phyloP scores from a whole-genome alignment of 164 flowering plant species.

The Vitis vinifera region ASM3070453v1 NC_081805.1:8384501-8385000 shows the following conservation, averaged over 20 bases:
- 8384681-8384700: too few relatives aligned
- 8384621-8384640: neutral
- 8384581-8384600: neutral
- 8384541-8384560: neutral
- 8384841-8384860: constrained; percentile 83
- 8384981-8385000: neutral
- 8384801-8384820: constrained; percentile 62
- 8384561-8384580: too few relatives aligned
- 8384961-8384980: neutral
- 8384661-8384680: too few relatives aligned
- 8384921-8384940: neutral
- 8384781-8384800: too few relatives aligned
- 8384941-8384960: neutral
- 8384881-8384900: neutral
- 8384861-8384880: constrained; percentile 28
- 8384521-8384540: too few relatives aligned
- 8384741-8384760: neutral
- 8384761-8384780: neutral
- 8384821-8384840: constrained; percentile 88
- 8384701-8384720: neutral
- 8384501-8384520: too few relatives aligned
- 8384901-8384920: neutral
- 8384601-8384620: neutral
- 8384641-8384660: too few relatives aligned
- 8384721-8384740: neutral